Percentiles rank a stretch among this genome's conserved stretches.
phyloP scores from a whole-genome alignment of 1,139 yeast genomes.

The Debaryomyces coudertii region DNA sequence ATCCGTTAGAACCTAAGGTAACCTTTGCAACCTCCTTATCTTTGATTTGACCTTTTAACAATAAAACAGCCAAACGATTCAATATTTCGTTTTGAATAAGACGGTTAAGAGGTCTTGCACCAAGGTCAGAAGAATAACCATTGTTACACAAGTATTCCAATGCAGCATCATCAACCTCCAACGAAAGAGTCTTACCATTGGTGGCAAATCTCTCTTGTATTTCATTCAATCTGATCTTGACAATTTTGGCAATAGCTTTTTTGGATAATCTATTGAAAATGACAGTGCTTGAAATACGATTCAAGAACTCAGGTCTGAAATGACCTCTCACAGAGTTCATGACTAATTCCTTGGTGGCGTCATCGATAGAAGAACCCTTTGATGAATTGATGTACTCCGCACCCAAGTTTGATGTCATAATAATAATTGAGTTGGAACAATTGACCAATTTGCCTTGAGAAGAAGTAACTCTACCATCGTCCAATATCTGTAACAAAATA shows the following conservation, averaged over 20 bases:
- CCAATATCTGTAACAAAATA: slow-evolving; percentile 84
- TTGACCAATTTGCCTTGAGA: slow-evolving; percentile 93
- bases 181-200: slow-evolving; percentile 75
- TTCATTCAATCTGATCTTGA: slow-evolving; percentile 78
- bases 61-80: slow-evolving; percentile 84
- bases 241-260: slow-evolving; percentile 91
- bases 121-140: slow-evolving; percentile 91
- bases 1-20: slow-evolving; percentile 60
- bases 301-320: slow-evolving; percentile 96
- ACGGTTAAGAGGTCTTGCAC: slow-evolving; percentile 97
- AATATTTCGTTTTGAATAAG: slow-evolving; percentile 86
- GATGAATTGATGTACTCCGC: slow-evolving; percentile 84
- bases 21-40: slow-evolving; percentile 86
- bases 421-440: slow-evolving; percentile 88
- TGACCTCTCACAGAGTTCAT: slow-evolving; percentile 86
- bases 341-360: slow-evolving; percentile 71
- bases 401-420: slow-evolving; percentile 97
- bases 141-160: slow-evolving; percentile 77
- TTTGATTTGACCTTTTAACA: slow-evolving; percentile 81
- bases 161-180: slow-evolving; percentile 73
- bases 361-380: slow-evolving; percentile 64
- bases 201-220: slow-evolving; percentile 82
- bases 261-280: slow-evolving; percentile 90
- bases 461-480: slow-evolving; percentile 94
- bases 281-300: slow-evolving; percentile 91